Base-by-base conservation (phyloP, 371 early-diverging fungal genomes). In the Thermomucor indicae-seudaticae region DNA sequence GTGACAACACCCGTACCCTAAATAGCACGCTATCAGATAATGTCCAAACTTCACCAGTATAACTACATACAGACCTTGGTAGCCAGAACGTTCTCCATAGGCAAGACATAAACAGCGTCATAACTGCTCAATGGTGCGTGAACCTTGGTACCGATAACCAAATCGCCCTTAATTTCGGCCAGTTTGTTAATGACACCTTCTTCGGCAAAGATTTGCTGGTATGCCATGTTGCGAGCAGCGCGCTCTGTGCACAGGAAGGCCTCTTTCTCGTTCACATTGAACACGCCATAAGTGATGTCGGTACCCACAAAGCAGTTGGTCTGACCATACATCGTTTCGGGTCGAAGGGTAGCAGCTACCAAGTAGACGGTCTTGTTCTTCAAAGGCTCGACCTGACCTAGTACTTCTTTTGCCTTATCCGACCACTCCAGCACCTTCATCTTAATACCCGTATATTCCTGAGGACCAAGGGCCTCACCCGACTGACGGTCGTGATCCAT, bases 401-500 rank as follows among this genome's bases (percentile, higher is more conserved):
- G 60, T 2, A 61, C 65, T 32, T 79, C 75, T 42, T 76, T 49
- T 31, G 88, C 75, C 31, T 65, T 70, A 34, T 60, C 55, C n/a
- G 83, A 75, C 78, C 86, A 85, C 24, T 88, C 70, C 24, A 86
- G 47, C 3, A 97, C 93, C 58, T 85, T 66, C 52, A 98, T 75
- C 82, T 95, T 93, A 63, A 93, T 86, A 52, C 86, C 92, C 6
- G 97, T 96, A 78, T 97, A 98, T 59, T 95, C 95, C 64, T 95
- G 92, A 31, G 98, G 97, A 40, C 90, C 93, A 17, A 98, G 88
- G 42, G 94, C 99, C 74, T 99, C 99, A 60, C 99, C 99, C 30
- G 86, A 82, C 55, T 83, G 77, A 64, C 99, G 92, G 72, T 99
- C 99, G 80, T 99, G 99, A 79, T 99, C 99, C 95, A 99, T 94